Conservation (phyloP, 2,329 filamentous ascomycete genomes). For the Colletotrichum viniferum region DNA sequence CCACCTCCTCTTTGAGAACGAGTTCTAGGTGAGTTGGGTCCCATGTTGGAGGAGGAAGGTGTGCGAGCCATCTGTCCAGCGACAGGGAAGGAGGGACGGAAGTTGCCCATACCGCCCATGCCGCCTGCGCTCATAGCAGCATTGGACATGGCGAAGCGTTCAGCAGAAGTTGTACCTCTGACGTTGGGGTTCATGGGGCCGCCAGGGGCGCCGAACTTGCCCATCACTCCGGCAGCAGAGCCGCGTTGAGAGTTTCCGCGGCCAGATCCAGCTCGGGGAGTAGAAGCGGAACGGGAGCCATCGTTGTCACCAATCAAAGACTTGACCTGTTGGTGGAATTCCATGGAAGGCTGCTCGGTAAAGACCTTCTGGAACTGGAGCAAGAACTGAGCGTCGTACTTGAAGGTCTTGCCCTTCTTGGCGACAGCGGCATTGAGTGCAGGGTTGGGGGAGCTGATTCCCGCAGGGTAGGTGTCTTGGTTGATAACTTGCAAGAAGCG, state of each 20-base stretch:
- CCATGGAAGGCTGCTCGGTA: constrained; percentile 92
- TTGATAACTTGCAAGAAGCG: constrained; percentile 83
- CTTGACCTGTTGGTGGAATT: constrained; percentile 92
- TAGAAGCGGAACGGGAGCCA: constrained; percentile 64
- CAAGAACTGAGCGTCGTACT: constrained; percentile 94
- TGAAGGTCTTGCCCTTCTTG: constrained; percentile 83
- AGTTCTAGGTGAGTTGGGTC: constrained; percentile 76
- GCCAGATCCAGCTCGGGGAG: constrained; percentile 60
- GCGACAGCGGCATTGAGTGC: constrained; percentile 81
- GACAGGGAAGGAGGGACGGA: constrained; percentile 55
- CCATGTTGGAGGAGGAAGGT: constrained; percentile 61
- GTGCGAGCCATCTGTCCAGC: constrained; percentile 69
- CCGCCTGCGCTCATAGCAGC: constrained; percentile 42
- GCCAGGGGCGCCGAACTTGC: constrained; percentile 56
- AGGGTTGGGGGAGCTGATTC: constrained; percentile 88
- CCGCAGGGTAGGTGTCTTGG: constrained; percentile 80
- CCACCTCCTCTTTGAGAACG: constrained; percentile 57
- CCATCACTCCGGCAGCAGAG: constrained; percentile 66
- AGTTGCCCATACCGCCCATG: constrained; percentile 30
- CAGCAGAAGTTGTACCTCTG: constrained; percentile 74
- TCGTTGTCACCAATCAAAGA: constrained; percentile 81
- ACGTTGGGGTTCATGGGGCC: constrained; percentile 41
- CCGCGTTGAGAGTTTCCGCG: constrained; percentile 58
- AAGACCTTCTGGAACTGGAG: constrained; percentile 96
- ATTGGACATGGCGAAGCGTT: constrained; percentile 73